These are phyloP conservation scores for Rhizopus delemar DNA, from an alignment of 371 early-diverging fungal genomes.

Conservation along the genomic window DNA sequence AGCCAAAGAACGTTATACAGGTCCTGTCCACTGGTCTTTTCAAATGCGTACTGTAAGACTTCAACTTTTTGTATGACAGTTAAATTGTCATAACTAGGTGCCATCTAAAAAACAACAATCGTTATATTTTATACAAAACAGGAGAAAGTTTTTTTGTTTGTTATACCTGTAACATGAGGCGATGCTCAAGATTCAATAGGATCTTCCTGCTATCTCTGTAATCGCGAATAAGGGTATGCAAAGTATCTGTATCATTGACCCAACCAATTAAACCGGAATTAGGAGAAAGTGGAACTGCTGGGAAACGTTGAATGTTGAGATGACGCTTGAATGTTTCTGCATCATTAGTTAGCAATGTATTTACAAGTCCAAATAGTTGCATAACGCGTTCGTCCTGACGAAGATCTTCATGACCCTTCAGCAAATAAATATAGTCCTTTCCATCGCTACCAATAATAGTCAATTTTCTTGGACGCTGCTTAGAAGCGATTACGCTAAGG, in stretches of 20 bases:
- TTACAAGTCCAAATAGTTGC: slow-evolving; percentile 98
- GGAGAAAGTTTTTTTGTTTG: background rate
- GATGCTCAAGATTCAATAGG: slow-evolving; percentile 90
- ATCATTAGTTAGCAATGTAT: slow-evolving; percentile 85
- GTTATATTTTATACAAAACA: background rate
- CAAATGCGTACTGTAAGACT: slow-evolving; percentile 94
- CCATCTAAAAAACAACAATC: slow-evolving; percentile 61
- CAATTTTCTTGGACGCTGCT: slow-evolving; percentile 90
- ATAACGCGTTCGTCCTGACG: slow-evolving; percentile 99
- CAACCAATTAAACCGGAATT: slow-evolving; percentile 97
- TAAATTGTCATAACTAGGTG: slow-evolving; percentile 92
- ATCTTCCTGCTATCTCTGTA: slow-evolving; percentile 90
- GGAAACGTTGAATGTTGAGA: slow-evolving; percentile 89
- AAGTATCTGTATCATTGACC: slow-evolving; percentile 94
- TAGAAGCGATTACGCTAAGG: slow-evolving; percentile 87
- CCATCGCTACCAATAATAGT: slow-evolving; percentile 90
- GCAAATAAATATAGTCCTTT: slow-evolving; percentile 84
- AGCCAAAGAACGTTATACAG: slow-evolving; percentile 95
- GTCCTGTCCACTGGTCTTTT: slow-evolving; percentile 94
- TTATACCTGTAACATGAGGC: slow-evolving; percentile 79
- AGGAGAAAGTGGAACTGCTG: slow-evolving; percentile 95
- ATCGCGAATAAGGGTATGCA: slow-evolving; percentile 89
- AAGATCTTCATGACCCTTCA: slow-evolving; percentile 98
- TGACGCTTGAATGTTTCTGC: slow-evolving; percentile 93
- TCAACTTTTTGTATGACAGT: slow-evolving; percentile 94